Evolutionary conservation across 2,329 filamentous ascomycete species (phyloP).

Genomic region (Lecanicillium sp.): DNA sequence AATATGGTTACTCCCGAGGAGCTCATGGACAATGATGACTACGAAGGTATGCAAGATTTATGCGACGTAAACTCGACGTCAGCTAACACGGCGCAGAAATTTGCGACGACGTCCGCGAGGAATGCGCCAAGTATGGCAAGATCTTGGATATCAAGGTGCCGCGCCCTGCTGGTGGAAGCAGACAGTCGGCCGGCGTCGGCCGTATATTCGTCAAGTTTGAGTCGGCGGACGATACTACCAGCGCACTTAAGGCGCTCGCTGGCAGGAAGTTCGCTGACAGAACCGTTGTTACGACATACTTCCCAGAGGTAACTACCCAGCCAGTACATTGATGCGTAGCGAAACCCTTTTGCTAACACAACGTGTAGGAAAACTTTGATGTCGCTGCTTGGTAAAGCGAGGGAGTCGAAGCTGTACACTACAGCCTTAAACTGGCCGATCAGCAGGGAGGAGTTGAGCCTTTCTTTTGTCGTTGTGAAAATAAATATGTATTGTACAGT

Average conservation of each 20-base stretch:
- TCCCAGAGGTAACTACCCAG: conserved; percentile 67
- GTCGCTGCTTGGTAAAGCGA: conserved; percentile 70
- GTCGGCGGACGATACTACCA: conserved; percentile 67
- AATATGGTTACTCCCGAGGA: conserved; percentile 99
- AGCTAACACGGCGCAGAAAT: conserved; percentile 65
- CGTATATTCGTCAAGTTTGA: conserved; percentile 98
- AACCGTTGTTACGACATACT: conserved; percentile 94
- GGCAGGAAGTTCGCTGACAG: conserved; percentile 94
- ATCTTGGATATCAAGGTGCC: conserved; percentile 90
- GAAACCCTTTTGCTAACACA: conserved; percentile 25
- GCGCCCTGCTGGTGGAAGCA: conserved; percentile 73
- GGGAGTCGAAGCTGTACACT: not conserved
- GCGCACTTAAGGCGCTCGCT: conserved; percentile 82
- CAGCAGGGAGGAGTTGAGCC: not conserved
- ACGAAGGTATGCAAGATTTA: conserved; percentile 62
- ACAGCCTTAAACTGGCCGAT: not conserved
- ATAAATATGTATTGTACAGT: conserved; percentile 12
- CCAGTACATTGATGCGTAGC: not conserved
- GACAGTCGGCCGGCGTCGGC: conserved; percentile 82
- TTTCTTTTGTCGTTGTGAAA: conserved; percentile 4
- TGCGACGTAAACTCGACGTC: not conserved
- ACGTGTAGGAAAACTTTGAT: conserved; percentile 82
- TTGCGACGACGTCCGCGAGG: conserved; percentile 85
- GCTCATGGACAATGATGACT: conserved; percentile 88
- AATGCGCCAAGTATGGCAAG: conserved; percentile 85